phyloP scores from a whole-genome alignment of 768 basidiomycete species.

The Cystobasidium ongulense region DNA sequence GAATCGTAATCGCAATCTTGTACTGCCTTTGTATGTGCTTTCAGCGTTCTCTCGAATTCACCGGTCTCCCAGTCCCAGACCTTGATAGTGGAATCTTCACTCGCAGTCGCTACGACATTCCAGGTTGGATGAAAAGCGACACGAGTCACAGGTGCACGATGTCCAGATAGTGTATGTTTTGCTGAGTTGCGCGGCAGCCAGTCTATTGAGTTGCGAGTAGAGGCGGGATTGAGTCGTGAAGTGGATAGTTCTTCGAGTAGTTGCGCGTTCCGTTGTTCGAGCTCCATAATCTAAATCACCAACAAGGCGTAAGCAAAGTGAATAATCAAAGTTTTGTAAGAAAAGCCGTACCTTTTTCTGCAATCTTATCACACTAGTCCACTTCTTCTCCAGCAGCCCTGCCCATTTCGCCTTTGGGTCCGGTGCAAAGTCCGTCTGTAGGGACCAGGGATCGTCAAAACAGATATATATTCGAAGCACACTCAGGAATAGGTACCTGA shows the following conservation, averaged over 20 bases:
- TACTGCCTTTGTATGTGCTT: conserved; percentile 82
- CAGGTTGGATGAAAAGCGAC: conserved; percentile 82
- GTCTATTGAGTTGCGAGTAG: conserved; percentile 53
- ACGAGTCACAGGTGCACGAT: conserved; percentile 65
- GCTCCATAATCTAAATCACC: conserved; percentile 73
- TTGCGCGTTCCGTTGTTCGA: conserved; percentile 71
- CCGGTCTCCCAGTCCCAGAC: conserved; percentile 97
- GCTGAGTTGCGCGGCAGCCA: conserved; percentile 85
- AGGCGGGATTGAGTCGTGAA: conserved; percentile 49
- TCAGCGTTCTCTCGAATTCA: conserved; percentile 81
- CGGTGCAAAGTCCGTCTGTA: conserved; percentile 56
- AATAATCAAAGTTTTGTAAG: background rate
- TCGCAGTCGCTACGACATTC: conserved; percentile 71
- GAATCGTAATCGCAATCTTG: conserved; percentile 81
- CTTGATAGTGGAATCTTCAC: conserved; percentile 81
- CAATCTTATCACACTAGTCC: conserved; percentile 89
- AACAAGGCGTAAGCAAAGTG: background rate
- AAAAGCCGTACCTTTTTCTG: conserved; percentile 69
- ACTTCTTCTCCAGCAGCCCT: conserved; percentile 90
- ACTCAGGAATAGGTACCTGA: conserved; percentile 3
- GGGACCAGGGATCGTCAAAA: background rate
- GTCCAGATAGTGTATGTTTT: conserved; percentile 65
- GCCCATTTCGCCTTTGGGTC: conserved; percentile 80
- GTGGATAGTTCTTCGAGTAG: conserved; percentile 66
- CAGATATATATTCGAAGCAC: background rate